Base-by-base conservation (phyloP, 1,139 yeast genomes). In the Saccharomycopsis crataegensis region DNA sequence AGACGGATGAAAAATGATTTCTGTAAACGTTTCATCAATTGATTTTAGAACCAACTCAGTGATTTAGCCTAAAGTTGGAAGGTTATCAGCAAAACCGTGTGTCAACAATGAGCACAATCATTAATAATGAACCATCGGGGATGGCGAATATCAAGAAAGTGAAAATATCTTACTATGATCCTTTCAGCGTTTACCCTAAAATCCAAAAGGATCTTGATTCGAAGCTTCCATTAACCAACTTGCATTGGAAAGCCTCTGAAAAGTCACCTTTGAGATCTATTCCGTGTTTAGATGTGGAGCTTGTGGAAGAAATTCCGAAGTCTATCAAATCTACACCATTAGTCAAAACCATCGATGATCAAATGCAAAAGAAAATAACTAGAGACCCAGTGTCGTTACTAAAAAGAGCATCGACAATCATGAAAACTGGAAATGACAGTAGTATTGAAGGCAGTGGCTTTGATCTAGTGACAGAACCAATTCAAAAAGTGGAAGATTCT, bases 141-240 rank as follows among this genome's bases (percentile, higher is more conserved):
- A 22, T 22, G 28, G 11, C 40, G n/a, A 36, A 36, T 36, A 36
- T 14, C 9, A 40, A 11, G 57, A 53, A 52, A n/a, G 69, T 82
- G 4, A 64, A 66, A 48, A 70, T 85, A 32, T 90, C 94, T 8
- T 90, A 82, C 67, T 89, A 86, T 67, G 98, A 93, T 65, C 98
- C 98, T 0, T 86, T 87, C 64, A 79, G 79, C 45, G 78, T 85
- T 0, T 86, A 77, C 62, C 77, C 80, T 1, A 68, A 71, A 48
- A 67, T 90, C n/a, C 67, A 75, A 58, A 67, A 71, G 3, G 83
- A 79, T 41, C 67, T 91, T 31, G 69, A 71, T 43, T 59, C 75
- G 12, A 76, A 78, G 55, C 72, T 87, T 3, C 91, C 89, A 2
- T 70, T 91, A 43, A 78, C 82, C 4, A 86, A 86, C 58, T 70